Evolutionary conservation across 2,329 filamentous ascomycete species (phyloP), one percentile per base, ranked within the genome.

Genomic region (Fusarium sp.): DNA sequence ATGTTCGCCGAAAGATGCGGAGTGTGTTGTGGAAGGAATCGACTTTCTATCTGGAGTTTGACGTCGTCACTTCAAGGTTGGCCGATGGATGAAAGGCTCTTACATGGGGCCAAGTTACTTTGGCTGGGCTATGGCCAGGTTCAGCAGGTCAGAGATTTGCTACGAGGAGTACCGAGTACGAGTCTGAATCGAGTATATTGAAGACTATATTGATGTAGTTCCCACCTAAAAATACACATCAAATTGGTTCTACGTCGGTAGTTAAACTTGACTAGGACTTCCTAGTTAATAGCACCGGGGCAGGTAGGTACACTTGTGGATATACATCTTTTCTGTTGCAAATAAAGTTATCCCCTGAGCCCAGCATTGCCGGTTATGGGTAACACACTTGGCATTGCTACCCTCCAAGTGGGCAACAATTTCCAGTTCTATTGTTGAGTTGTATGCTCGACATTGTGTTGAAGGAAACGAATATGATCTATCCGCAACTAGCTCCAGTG

Each of bases 1-100:
- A 62, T 56, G 69, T 70, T 74, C 60, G 69, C 71, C 71, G 62
- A 74, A 74, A 27, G 57, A 54, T 62, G 71, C 69, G 52, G 62
- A 75, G 58, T 58, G 40, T 45, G 31, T 38, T 40, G 13, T 16
- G 29, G 59, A 20, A 42, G n/a, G 34, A 54, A 54, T 54, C 27
- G 27, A 54, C 11, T 11, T 54, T 54, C 18, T 20, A 54, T 31
- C 47, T 31, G 18, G 18, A 54, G 27, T 11, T 54, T 54, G 47
- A 54, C 27, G 27, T 54, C 27, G 47, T n/a, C 11, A n/a, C 27
- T 54, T n/a, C 47, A 31, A 54, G 47, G 47, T 54, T 54, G 47
- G 1, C 27, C 47, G 47, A 54, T 54, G 47, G 18, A 31, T 54
- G 47, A 31, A 29, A 7, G 47, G 3, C 24, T 52, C 24, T 54